phyloP scores from a whole-genome alignment of 208 protist species.

The Leishmania tarentolae region DNA sequence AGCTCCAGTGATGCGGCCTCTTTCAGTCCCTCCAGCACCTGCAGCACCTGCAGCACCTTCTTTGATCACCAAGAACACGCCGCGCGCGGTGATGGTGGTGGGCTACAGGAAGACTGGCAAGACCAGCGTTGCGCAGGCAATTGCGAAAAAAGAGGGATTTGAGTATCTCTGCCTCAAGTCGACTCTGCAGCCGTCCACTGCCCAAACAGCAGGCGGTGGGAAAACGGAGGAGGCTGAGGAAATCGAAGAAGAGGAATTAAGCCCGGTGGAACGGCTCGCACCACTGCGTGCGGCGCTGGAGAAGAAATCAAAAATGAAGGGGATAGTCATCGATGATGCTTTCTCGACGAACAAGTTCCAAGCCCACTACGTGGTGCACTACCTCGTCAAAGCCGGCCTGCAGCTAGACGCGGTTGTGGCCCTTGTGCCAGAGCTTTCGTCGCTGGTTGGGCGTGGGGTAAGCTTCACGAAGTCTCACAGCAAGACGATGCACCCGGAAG shows the following conservation, averaged over 20 bases:
- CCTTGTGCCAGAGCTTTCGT: slow-evolving; percentile 50
- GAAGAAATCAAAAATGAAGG: slow-evolving; percentile 47
- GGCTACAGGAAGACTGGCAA: slow-evolving; percentile 76
- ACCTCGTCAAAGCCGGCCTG: slow-evolving; percentile 57
- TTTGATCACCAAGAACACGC: slow-evolving; percentile 39
- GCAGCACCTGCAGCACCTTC: slow-evolving; percentile 25
- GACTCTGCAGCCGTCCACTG: neutral
- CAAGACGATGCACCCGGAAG: slow-evolving; percentile 70
- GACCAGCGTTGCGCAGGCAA: slow-evolving; percentile 63
- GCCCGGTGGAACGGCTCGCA: slow-evolving; percentile 35
- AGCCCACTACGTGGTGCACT: slow-evolving; percentile 67
- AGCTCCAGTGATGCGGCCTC: slow-evolving; percentile 7
- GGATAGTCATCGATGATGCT: slow-evolving; percentile 83
- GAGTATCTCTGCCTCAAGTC: slow-evolving; percentile 68
- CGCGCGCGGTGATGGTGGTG: slow-evolving; percentile 72
- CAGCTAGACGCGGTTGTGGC: slow-evolving; percentile 67
- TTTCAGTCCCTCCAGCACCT: neutral
- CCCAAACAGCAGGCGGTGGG: slow-evolving; percentile 6
- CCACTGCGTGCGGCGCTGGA: slow-evolving; percentile 45
- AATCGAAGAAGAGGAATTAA: slow-evolving; percentile 14
- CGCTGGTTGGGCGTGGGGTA: slow-evolving; percentile 49
- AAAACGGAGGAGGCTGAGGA: slow-evolving; percentile 25
- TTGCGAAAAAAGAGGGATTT: slow-evolving; percentile 56
- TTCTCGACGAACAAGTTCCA: slow-evolving; percentile 74
- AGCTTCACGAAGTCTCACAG: slow-evolving; percentile 41